phyloP scores from a whole-genome alignment of 768 basidiomycete species.

The Jaapia argillacea region DNA sequence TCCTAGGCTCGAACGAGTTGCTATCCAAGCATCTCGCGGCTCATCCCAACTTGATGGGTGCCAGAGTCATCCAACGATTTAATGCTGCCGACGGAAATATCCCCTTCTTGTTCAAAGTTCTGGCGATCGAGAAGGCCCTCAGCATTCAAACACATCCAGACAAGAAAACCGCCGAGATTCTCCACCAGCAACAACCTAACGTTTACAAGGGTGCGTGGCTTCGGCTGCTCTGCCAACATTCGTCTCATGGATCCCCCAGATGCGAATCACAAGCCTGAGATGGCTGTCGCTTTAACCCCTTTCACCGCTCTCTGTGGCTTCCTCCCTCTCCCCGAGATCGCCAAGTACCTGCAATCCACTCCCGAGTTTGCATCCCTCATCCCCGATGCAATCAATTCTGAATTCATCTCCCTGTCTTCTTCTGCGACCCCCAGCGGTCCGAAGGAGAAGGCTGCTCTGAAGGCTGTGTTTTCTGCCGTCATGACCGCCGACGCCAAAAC shows the following conservation, averaged over 20 bases:
- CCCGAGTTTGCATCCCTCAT: conserved; percentile 75
- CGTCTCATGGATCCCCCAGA: conserved; percentile 37
- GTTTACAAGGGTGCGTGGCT: conserved; percentile 83
- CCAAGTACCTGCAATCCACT: conserved; percentile 49
- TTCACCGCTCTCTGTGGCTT: conserved; percentile 93
- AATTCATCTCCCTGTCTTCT: conserved; percentile 38
- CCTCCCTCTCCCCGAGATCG: conserved; percentile 68
- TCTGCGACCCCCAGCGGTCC: conserved; percentile 32
- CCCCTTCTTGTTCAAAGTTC: conserved; percentile 52
- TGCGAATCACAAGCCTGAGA: conserved; percentile 96
- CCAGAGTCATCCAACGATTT: neutral
- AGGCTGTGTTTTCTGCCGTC: conserved; percentile 66
- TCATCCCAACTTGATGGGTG: conserved; percentile 52
- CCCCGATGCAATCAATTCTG: conserved; percentile 37
- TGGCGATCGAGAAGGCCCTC: conserved; percentile 48
- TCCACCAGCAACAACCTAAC: conserved; percentile 48
- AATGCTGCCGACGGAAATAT: conserved; percentile 22
- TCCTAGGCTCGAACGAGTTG: conserved; percentile 34
- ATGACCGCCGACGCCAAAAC: conserved; percentile 63
- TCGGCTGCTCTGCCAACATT: too few relatives aligned
- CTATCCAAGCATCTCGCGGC: conserved; percentile 54
- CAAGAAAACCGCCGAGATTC: conserved; percentile 38
- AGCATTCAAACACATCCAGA: conserved; percentile 54
- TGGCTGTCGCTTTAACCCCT: conserved; percentile 92
- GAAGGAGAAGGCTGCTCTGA: conserved; percentile 53